A percentile compares a stretch with the other conserved stretches of the same genome.
Conservation (phyloP, 345 rosid genomes). For the Eutrema japonicum region DNA sequence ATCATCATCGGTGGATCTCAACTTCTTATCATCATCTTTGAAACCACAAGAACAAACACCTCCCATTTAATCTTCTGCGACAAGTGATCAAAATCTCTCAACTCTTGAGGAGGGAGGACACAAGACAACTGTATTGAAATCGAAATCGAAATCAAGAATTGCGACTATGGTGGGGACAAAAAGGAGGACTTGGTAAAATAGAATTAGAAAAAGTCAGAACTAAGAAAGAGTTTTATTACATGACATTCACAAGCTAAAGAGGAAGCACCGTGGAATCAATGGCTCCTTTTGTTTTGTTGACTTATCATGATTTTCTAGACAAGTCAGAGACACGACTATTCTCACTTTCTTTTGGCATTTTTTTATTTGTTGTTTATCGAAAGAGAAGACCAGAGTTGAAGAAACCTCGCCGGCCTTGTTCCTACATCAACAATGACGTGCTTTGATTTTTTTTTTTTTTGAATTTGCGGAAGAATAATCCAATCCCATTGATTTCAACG, state of each 20-base stretch:
- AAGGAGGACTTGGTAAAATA: slow-evolving; percentile 34
- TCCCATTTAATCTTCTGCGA: slow-evolving; percentile 60
- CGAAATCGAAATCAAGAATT: slow-evolving; percentile 36
- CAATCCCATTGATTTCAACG: not conserved
- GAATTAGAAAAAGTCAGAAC: slow-evolving; percentile 27
- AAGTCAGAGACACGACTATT: slow-evolving; percentile 44
- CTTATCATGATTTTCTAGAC: slow-evolving; percentile 35
- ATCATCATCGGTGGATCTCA: slow-evolving; percentile 32
- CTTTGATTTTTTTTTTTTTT: not conserved
- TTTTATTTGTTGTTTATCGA: slow-evolving; percentile 9
- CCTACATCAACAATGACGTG: slow-evolving; percentile 15
- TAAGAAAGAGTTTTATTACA: not conserved
- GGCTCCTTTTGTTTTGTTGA: slow-evolving; percentile 36
- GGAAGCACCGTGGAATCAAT: slow-evolving; percentile 44
- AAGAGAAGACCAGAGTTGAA: slow-evolving; percentile 26
- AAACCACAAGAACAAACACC: slow-evolving; percentile 58
- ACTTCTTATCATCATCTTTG: slow-evolving; percentile 26
- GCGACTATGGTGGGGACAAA: slow-evolving; percentile 35
- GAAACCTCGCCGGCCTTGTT: slow-evolving; percentile 22
- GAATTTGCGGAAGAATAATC: not conserved
- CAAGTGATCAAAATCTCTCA: slow-evolving; percentile 13
- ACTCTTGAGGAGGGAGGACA: not conserved
- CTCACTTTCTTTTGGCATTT: slow-evolving; percentile 24
- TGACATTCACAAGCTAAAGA: slow-evolving; percentile 29
- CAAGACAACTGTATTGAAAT: not conserved